These are phyloP conservation scores for Puya raimondii DNA, from an alignment of 176 grass and related monocot genomes.

Conservation along the genomic window DNA sequence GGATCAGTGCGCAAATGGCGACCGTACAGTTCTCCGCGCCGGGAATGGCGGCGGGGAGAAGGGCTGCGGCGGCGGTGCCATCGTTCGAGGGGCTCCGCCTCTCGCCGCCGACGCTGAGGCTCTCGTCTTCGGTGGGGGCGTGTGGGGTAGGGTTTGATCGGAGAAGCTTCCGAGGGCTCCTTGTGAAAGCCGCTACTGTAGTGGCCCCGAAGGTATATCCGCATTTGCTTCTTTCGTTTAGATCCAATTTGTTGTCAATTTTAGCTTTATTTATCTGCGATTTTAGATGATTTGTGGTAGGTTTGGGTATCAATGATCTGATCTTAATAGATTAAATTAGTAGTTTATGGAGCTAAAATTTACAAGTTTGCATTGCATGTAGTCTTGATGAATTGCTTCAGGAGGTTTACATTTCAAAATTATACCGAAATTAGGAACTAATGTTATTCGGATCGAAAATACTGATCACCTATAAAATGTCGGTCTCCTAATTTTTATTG, in stretches of 20 bases:
- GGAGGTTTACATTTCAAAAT: too few relatives aligned
- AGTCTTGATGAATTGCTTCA: too few relatives aligned
- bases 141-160: not conserved
- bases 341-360: too few relatives aligned
- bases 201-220: conserved; percentile 15
- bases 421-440: too few relatives aligned
- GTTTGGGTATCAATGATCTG: too few relatives aligned
- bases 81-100: conserved; percentile 28
- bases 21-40: conserved; percentile 16
- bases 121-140: conserved; percentile 3
- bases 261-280: conserved; percentile 1
- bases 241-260: not conserved
- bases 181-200: conserved; percentile 20
- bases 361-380: too few relatives aligned
- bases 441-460: too few relatives aligned
- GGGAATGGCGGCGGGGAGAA: not conserved
- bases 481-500: too few relatives aligned
- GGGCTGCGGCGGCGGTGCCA: conserved; percentile 19
- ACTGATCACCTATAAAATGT: too few relatives aligned
- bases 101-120: conserved; percentile 1
- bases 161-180: conserved; percentile 1
- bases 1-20: conserved; percentile 16
- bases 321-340: too few relatives aligned
- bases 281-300: not conserved
- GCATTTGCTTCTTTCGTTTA: not conserved